Percentiles rank a stretch among this genome's conserved stretches.
Evolutionary conservation across 148 eudicot genomes (phyloP).

Genomic region (Chenopodium album): DNA sequence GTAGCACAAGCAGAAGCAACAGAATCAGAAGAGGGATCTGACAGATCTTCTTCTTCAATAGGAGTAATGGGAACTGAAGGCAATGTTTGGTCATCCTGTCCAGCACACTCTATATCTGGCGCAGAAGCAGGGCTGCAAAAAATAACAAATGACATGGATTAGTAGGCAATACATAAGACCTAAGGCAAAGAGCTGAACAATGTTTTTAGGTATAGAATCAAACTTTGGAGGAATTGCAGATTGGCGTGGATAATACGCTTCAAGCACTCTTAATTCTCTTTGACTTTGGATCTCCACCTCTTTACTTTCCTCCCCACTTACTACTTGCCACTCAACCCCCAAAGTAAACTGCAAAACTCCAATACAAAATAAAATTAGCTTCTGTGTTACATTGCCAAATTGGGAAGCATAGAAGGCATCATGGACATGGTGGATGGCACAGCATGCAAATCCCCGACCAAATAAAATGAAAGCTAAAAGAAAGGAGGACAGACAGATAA

Average conservation of each 20-base stretch:
- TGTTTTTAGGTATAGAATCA: conserved; percentile 19
- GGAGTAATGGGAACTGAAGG: conserved; percentile 65
- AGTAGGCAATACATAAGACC: neutral
- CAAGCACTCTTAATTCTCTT: conserved; percentile 71
- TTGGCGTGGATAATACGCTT: conserved; percentile 80
- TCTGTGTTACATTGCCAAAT: neutral
- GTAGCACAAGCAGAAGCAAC: conserved; percentile 12
- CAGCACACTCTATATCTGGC: conserved; percentile 31
- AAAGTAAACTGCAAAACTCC: conserved; percentile 49
- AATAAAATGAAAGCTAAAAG: neutral
- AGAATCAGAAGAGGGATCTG: conserved; percentile 37
- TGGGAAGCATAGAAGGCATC: neutral
- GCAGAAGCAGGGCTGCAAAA: conserved; percentile 54
- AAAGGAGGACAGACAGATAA: neutral
- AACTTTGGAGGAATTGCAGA: conserved; percentile 78
- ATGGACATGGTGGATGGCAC: no score
- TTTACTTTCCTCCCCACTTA: conserved; percentile 70
- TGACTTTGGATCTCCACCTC: conserved; percentile 53
- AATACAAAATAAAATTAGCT: conserved; percentile 5
- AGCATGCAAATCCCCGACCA: neutral
- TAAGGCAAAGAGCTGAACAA: neutral
- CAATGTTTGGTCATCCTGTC: conserved; percentile 38
- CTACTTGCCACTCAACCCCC: conserved; percentile 66
- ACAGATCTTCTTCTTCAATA: conserved; percentile 70
- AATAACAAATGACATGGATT: neutral